Evolutionary conservation across 306 rosid genomes (phyloP), one percentile per base, ranked within the genome.

Genomic region (Dryas drummondii): DNA sequence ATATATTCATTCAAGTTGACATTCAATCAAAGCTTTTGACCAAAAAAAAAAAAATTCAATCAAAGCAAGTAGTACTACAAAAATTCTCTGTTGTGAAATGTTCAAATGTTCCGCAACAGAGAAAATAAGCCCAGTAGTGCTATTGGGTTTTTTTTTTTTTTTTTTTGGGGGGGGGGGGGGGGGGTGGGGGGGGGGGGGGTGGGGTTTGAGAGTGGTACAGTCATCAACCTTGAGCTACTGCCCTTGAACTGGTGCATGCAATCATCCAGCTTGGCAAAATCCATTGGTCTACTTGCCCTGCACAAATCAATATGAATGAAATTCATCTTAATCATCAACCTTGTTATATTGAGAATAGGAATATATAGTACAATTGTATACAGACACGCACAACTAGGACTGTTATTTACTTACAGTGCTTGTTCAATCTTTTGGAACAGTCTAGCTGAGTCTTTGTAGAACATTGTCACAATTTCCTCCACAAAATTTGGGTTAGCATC

Each of bases 211-310:
- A 32, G 37, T 32, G 37, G 53, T 45, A 9, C 32, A 65, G 37
- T n/a, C 52, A 65, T 45, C 40, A 45, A 91, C 97, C 97, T 88
- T 60, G 97, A 82, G 90, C 79, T 76, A 50, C 97, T 91, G 5
- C 97, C 97, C 87, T 81, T 87, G 84, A 91, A 89, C 71, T 91
- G 96, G 82, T 88, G 97, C 96, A 91, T 83, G 83, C 60, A 75
- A 80, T 82, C 76, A 8, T 88, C 96, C 51, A 89, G 90, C 80
- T 73, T 86, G 49, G 75, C 11, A 61, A 89, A 91, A 71, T 88
- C 84, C 12, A 73, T 40, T 2, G 90, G 91, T 42, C 47, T 69
- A 48, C 72, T 82, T 51, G 32, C 75, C 86, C 97, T 91, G 82
- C 17, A 65, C 2, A 68, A 19, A 59, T 3, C 70, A 73, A 16